Base-by-base conservation (phyloP, 768 basidiomycete species). In the Suillus subluteus region DNA sequence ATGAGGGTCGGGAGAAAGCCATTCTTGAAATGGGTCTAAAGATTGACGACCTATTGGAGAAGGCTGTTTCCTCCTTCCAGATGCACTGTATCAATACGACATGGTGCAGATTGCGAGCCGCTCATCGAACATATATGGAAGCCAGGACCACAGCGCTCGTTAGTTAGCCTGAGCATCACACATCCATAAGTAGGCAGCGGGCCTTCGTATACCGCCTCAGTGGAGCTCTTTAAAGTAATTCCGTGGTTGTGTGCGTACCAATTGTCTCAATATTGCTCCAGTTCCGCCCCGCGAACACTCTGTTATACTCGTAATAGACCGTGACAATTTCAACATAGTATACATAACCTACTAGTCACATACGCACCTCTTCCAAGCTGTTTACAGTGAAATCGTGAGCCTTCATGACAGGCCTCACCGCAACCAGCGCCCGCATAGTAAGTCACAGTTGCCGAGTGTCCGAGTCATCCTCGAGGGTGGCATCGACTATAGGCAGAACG, bases 391-490 rank as follows among this genome's bases (percentile, higher is more conserved):
- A 89, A 0, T 91, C 91, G 70, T 92, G 90, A 3, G 81, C 75
- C 73, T 92, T 93, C 93, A 95, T 95, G 26, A 94, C 73, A 3
- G 93, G 93, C 68, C 86, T 84, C 37, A 95, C 91, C 4, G 93
- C 94, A 0, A 92, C 93, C 55, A 95, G 80, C 3, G 92, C 91
- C 7, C 91, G 85, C 64, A 95, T 80, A 38, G 92, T 32, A 32
- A 32, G 32, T 32, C 32, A 32, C 32, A 92, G 83, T 73, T 94
- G 89, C 54, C 84, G 82, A 13, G 91, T 89, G 59, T 87, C 86
- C 32, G 32, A 32, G 32, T 32, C 32, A 65, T 91, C 89, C 67
- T 86, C 81, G 38, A 83, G 80, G 7, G 77, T 80, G 16, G 76
- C 26, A 56, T 84, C 81, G 7, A 67, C 37, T 62, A 72, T 72